Evolutionary conservation across 2,329 filamentous ascomycete genomes (phyloP).

Genomic region (Tympanopsis confertula): DNA sequence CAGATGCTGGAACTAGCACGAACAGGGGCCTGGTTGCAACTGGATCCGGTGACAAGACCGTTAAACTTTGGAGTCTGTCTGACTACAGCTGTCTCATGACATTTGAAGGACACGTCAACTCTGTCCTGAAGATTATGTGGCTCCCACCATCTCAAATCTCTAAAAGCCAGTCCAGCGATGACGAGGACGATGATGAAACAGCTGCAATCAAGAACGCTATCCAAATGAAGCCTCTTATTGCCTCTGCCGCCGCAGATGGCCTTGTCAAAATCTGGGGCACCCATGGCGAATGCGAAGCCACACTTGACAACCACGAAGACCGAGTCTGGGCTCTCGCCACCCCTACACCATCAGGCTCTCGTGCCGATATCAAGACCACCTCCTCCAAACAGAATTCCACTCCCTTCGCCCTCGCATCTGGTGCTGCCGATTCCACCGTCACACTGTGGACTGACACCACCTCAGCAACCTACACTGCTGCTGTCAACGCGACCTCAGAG

Average conservation of each 20-base stretch:
- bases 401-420: conserved; percentile 48
- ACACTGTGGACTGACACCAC: conserved; percentile 67
- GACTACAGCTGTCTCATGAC: conserved; percentile 65
- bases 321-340: conserved; percentile 57
- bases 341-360: conserved; percentile 5
- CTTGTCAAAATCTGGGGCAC: conserved; percentile 66
- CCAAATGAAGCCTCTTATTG: conserved; percentile 39
- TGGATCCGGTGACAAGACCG: conserved; percentile 61
- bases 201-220: conserved; percentile 20
- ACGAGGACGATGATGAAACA: conserved; percentile 6
- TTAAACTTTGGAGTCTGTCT: conserved; percentile 61
- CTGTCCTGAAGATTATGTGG: conserved; percentile 63
- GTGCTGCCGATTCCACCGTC: conserved; percentile 58
- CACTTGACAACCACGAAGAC: conserved; percentile 64
- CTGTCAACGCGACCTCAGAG: conserved; percentile 46
- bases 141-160: conserved; percentile 16
- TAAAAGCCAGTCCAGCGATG: not conserved
- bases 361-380: not conserved
- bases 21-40: conserved; percentile 57
- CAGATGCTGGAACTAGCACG: conserved; percentile 37
- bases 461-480: conserved; percentile 43
- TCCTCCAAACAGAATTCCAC: conserved; percentile 30
- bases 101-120: conserved; percentile 65
- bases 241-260: conserved; percentile 62
- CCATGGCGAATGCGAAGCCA: conserved; percentile 53